Base-by-base conservation (phyloP, 2,329 filamentous ascomycete genomes). In the Simplicillium aogashimaense region DNA sequence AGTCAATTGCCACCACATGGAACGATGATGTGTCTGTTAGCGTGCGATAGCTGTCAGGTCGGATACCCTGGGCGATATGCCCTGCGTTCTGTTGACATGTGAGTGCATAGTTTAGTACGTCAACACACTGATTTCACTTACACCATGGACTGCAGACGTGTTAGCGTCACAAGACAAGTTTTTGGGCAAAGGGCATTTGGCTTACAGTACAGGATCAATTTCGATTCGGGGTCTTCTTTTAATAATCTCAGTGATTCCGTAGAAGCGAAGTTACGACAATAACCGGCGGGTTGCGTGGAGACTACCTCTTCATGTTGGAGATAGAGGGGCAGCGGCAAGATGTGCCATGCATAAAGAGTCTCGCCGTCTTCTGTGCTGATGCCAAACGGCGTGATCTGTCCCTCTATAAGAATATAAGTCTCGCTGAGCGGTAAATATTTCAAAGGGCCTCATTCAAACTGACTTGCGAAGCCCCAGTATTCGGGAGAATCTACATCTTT, bases 1-100 rank as follows among this genome's bases (percentile, higher is more conserved):
- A 95, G 66, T 95, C 88, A 51, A 95, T 79, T 31, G 86, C 77
- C n/a, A 95, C 68, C 35, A 95, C 75, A 55, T 95, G 89, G 40
- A 88, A 79, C 0, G 73, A 74, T 2, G 83, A 83, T 3, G 81
- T 78, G 39, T 83, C 76, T 4, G 87, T 78, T 33, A 95, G 67
- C 35, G 80, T 73, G 50, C 88, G 86, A 57, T 94, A 94, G 42
- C 79, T 83, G 28, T 79, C 71, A 2, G 87, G 82, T 13, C 90
- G 78, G 56, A 81, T 74, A 44, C 78, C 79, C 57, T 94, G 85
- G 14, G 83, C 87, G 25, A 97, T 61, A 51, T 94, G 86, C 5
- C 86, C 90, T 29, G 87, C 88, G 59, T 95, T 97, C 69, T 86
- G 54, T 50, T 37, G 4, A 15, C 32, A 9, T 34, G 31, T 7